Conservation (phyloP, 306 rosid genomes). For the Gastrolobium bilobum region DNA sequence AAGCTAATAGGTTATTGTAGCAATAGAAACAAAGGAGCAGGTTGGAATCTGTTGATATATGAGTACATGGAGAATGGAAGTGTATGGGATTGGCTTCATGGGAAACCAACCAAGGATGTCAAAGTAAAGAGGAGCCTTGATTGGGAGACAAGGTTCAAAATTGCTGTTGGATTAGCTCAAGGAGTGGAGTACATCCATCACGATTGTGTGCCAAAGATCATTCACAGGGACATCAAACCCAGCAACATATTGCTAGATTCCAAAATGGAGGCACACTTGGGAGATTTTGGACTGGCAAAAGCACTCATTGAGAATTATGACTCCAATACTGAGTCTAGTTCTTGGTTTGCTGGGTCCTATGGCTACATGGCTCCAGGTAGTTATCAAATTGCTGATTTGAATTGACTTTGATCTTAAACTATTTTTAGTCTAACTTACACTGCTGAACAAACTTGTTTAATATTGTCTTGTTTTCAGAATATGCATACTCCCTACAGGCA, state of each 20-base stretch:
- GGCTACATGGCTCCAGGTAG: conserved; percentile 98
- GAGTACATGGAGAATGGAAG: conserved; percentile 96
- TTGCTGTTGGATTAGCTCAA: conserved; percentile 85
- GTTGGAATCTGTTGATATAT: conserved; percentile 81
- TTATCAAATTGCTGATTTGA: conserved; percentile 7
- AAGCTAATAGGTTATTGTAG: conserved; percentile 88
- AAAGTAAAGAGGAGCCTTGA: conserved; percentile 72
- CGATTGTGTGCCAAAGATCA: conserved; percentile 85
- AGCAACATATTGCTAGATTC: conserved; percentile 88
- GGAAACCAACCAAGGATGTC: conserved; percentile 50
- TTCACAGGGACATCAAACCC: conserved; percentile 91
- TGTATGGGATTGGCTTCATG: conserved; percentile 94
- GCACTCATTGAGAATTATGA: conserved; percentile 68
- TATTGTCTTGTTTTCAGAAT: conserved; percentile 61
- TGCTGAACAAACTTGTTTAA: conserved; percentile 14
- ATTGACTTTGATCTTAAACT: conserved; percentile 4
- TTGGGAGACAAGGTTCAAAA: conserved; percentile 87
- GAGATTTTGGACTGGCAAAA: conserved; percentile 96
- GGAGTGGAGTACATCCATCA: conserved; percentile 96
- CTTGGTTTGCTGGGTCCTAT: conserved; percentile 89
- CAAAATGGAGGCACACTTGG: conserved; percentile 92
- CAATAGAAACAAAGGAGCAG: conserved; percentile 68
- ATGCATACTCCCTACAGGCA: conserved; percentile 83
- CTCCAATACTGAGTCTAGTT: conserved; percentile 72
- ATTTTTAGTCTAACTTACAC: not conserved